Evolutionary conservation across 352 stramenopile genomes (phyloP), one percentile per base, ranked within the genome.

Genomic region (Blastocystis sp.): DNA sequence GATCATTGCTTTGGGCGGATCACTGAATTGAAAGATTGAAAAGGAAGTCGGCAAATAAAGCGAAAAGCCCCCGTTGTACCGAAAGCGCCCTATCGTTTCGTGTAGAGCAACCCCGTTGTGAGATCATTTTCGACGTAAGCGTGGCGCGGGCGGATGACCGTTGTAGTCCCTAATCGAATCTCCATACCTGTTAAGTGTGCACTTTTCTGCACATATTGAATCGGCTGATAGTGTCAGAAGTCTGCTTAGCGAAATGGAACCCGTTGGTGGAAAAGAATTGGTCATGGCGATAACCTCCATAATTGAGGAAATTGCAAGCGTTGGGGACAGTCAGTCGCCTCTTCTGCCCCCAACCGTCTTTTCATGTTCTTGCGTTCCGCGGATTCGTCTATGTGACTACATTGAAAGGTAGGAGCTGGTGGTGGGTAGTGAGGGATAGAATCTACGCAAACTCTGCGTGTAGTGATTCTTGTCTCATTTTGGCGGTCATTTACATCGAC

Each of bases 181-280:
- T 56, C 48, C 48, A 56, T 7, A 56, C 48, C 48, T 56, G 48
- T 56, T 56, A 56, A 56, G 48, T 56, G 48, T 56, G 48, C 5
- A 56, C 48, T 14, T 56, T 56, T 56, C 48, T 56, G 48, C 14
- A 17, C 5, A 7, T 56, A 56, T 56, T 56, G 48, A 56, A 56
- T 56, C 14, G 48, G 28, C 28, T 34, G 14, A 56, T 56, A 56
- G 5, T 7, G 14, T 56, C 66, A 9, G 52, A 59, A 41, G 61
- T 52, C 40, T 14, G 19, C 60, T 45, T 84, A 84, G 74, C 74
- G 34, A 40, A 84, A 67, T 84, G 74, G 74, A 84, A 62, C 10
- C 34, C 43, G 45, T 84, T 84, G 41, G 74, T 84, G 74, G 74
- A 70, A 84, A 23, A 38, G 74, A 84, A 59, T 69, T 84, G 48